Evolutionary conservation across 2,329 filamentous ascomycete species (phyloP).

Genomic region (Fusarium bulbicola): DNA sequence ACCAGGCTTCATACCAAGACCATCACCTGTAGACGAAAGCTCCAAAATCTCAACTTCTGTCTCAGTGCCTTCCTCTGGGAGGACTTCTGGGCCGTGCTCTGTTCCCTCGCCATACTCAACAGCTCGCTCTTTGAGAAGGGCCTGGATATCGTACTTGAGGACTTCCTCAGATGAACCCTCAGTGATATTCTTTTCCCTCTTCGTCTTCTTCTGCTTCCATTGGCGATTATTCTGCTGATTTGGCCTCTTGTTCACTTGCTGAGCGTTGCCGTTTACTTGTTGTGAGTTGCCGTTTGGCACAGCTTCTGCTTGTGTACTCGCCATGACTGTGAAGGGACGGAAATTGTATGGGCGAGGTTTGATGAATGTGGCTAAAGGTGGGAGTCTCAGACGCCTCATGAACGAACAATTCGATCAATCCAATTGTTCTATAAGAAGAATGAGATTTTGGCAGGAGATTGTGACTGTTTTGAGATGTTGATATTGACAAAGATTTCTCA

Average conservation of each 20-base stretch:
- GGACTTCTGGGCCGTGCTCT: slow-evolving; percentile 44
- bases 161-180: slow-evolving; percentile 74
- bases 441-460: neutral
- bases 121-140: slow-evolving; percentile 58
- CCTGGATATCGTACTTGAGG: slow-evolving; percentile 69
- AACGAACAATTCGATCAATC: neutral
- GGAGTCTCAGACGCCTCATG: slow-evolving; percentile 37
- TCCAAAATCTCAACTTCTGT: slow-evolving; percentile 83
- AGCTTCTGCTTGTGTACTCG: slow-evolving; percentile 26
- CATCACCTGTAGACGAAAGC: slow-evolving; percentile 92
- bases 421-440: neutral
- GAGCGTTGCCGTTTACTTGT: slow-evolving; percentile 13
- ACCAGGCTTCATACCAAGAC: slow-evolving; percentile 76
- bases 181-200: slow-evolving; percentile 67
- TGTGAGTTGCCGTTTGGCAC: slow-evolving; percentile 31
- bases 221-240: slow-evolving; percentile 33
- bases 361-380: slow-evolving; percentile 11
- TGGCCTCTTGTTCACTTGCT: slow-evolving; percentile 40
- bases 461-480: neutral
- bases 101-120: slow-evolving; percentile 40
- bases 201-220: slow-evolving; percentile 61
- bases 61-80: slow-evolving; percentile 76
- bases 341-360: slow-evolving; percentile 26
- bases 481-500: slow-evolving; percentile 16
- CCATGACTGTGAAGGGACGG: slow-evolving; percentile 39